phyloP scores from a whole-genome alignment of 1,284 basidiomycete species.

The Hymenochaete sp. region DNA sequence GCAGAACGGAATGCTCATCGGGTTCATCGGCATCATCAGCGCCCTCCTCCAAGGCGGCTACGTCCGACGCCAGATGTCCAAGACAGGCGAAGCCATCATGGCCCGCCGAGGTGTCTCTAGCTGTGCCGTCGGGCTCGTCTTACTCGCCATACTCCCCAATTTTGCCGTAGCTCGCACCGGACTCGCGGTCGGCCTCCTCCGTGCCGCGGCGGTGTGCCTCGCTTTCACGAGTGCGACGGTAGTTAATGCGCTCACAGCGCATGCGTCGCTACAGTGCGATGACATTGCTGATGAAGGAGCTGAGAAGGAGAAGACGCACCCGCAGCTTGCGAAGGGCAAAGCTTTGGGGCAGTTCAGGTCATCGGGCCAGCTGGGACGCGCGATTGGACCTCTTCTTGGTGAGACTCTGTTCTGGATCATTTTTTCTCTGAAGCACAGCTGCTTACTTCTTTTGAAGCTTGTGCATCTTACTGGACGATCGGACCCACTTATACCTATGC shows the following conservation, averaged over 20 bases:
- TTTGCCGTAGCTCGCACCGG: constrained; percentile 36
- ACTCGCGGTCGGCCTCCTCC: constrained; percentile 53
- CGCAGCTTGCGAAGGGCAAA: constrained; percentile 71
- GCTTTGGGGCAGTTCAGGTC: constrained; percentile 82
- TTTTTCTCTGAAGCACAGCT: constrained; percentile 2
- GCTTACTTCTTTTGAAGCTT: constrained; percentile 34
- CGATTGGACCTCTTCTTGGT: constrained; percentile 81
- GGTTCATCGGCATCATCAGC: constrained; percentile 81
- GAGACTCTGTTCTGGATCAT: constrained; percentile 21
- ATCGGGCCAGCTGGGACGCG: constrained; percentile 81
- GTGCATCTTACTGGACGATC: constrained; percentile 80
- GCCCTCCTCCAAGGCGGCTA: constrained; percentile 86
- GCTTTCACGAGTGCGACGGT: constrained; percentile 89
- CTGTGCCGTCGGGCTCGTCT: constrained; percentile 59
- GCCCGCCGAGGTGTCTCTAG: constrained; percentile 66
- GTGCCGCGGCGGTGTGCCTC: constrained; percentile 68
- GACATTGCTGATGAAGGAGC: constrained; percentile 51
- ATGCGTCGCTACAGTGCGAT: constrained; percentile 81
- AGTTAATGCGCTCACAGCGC: constrained; percentile 80
- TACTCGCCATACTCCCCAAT: constrained; percentile 62
- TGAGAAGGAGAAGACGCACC: constrained; percentile 49
- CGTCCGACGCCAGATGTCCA: constrained; percentile 67
- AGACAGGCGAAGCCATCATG: constrained; percentile 69
- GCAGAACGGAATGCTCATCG: constrained; percentile 81
- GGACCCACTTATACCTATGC: constrained; percentile 75